These are phyloP conservation scores for peach (Prunus persica) DNA, from an alignment of 306 rosid species.

Conservation along the genomic window Prunus_persica_NCBIv2 NC_034012.1:6586501-6587000, in stretches of 20 bases:
- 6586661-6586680: background rate
- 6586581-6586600: slow-evolving; percentile 16
- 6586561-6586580: slow-evolving; percentile 16
- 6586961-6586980: too few species aligned
- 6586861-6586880: too few species aligned
- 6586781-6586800: too few species aligned
- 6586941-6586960: too few species aligned
- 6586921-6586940: too few species aligned
- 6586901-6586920: too few species aligned
- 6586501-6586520: background rate
- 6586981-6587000: too few species aligned
- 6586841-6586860: too few species aligned
- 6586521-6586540: slow-evolving; percentile 1
- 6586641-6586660: slow-evolving; percentile 9
- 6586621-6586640: slow-evolving; percentile 8
- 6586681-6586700: background rate
- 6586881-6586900: too few species aligned
- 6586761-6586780: background rate
- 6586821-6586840: too few species aligned
- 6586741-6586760: background rate
- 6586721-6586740: background rate
- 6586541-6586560: slow-evolving; percentile 4
- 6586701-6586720: background rate
- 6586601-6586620: background rate
- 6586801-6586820: too few species aligned